These are phyloP conservation scores for Eruca vesicaria DNA, from an alignment of 441 rosid species.

Conservation along the genomic window DNA sequence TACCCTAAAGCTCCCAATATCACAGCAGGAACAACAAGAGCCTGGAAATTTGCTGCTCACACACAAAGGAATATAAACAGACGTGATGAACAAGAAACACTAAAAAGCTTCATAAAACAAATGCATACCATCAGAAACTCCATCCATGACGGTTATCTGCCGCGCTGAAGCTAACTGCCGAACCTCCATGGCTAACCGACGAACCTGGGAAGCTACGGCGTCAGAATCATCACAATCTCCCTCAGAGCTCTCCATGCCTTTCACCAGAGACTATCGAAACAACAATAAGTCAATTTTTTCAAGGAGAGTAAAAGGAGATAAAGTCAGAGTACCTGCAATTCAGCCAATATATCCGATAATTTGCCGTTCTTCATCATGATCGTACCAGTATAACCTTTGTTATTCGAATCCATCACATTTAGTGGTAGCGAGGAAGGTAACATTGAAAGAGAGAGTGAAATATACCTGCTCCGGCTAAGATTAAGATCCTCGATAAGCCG, in stretches of 20 bases:
- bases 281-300: not conserved
- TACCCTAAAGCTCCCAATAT: constrained; percentile 85
- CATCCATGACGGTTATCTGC: constrained; percentile 78
- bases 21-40: constrained; percentile 76
- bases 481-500: constrained; percentile 60
- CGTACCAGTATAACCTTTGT: constrained; percentile 73
- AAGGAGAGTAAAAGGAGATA: not conserved
- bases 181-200: constrained; percentile 63
- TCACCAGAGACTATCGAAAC: constrained; percentile 46
- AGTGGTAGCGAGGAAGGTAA: not conserved
- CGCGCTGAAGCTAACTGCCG: constrained; percentile 64
- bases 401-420: not conserved
- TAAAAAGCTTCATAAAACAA: not conserved
- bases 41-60: constrained; percentile 50
- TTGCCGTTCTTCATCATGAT: constrained; percentile 72
- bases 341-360: constrained; percentile 68
- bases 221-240: constrained; percentile 55
- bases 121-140: constrained; percentile 59
- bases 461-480: constrained; percentile 82
- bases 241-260: constrained; percentile 55
- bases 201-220: constrained; percentile 64
- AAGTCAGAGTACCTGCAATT: constrained; percentile 61
- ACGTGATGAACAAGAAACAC: not conserved
- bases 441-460: constrained; percentile 6
- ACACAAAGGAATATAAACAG: not conserved